phyloP scores from a whole-genome alignment of 2,329 filamentous ascomycete genomes.

The Apiospora arundinis region DNA sequence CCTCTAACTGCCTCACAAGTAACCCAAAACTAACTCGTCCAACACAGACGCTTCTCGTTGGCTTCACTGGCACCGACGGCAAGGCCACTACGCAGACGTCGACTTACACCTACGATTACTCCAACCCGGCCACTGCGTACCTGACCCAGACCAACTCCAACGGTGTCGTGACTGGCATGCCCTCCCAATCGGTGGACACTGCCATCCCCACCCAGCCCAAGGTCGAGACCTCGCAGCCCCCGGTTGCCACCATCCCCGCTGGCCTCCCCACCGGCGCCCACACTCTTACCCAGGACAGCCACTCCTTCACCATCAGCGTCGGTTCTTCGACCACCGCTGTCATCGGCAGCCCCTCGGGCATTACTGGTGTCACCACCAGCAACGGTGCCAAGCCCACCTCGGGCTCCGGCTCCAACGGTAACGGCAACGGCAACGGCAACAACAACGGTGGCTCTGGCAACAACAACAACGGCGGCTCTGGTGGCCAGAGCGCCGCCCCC shows the following conservation, averaged over 20 bases:
- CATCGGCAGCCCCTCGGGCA: background rate
- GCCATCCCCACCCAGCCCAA: constrained; percentile 25
- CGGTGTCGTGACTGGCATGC: constrained; percentile 29
- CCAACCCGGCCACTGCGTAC: constrained; percentile 29
- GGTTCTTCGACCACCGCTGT: background rate
- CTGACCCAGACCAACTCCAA: constrained; percentile 30
- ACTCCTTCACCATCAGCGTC: constrained; percentile 4
- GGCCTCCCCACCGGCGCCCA: constrained; percentile 25
- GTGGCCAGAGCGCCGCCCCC: constrained; percentile 5
- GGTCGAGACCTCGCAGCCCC: constrained; percentile 27
- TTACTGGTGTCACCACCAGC: constrained; percentile 12
- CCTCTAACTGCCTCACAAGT: background rate
- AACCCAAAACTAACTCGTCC: constrained; percentile 21
- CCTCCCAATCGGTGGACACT: constrained; percentile 14
- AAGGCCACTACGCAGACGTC: constrained; percentile 25
- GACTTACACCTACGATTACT: constrained; percentile 29
- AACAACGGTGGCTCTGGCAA: background rate
- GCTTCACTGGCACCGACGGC: constrained; percentile 26
- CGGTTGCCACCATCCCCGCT: constrained; percentile 49
- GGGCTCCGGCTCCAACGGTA: background rate
- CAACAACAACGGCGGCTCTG: background rate
- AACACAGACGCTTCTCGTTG: constrained; percentile 26
- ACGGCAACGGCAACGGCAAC: background rate
- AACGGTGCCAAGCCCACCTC: background rate
- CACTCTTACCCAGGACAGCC: background rate